Evolutionary conservation across 805 yeast genomes (phyloP), one percentile per base, ranked within the genome.

Genomic region (Lachancea sp.): DNA sequence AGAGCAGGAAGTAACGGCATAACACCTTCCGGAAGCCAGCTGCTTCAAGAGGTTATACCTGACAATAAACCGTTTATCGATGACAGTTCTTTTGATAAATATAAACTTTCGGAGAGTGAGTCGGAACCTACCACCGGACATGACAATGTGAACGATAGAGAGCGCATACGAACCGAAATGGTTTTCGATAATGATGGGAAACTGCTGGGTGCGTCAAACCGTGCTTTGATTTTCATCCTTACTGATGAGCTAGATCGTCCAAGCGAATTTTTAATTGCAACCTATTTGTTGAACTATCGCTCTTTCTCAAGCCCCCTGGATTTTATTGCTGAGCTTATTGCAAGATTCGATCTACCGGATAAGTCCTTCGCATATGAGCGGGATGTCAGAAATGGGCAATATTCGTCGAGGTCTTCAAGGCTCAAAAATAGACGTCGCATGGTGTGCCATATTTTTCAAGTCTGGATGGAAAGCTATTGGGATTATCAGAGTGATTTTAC

Each of bases 391-490:
- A 65, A 61, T 38, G 70, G 68, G 2, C 65, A 59, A 34, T 70
- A 61, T 46, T 66, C 76, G 2, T 65, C 74, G 17, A 48, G 65
- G 51, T 69, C 73, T 47, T 68, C 74, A 16, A 67, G 73, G 51
- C 51, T 78, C 33, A 79, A 75, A 55, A 80, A 73, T 50, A 73
- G 93, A 60, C 69, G 91, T 57, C 77, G 79, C 49, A 65, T 83
- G 38, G 79, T 88, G 33, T 78, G 82, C 52, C 78, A 76, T 51
- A 72, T 83, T 61, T 77, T 89, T 58, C 85, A 80, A 60, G 69
- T 78, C 30, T 91, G 99, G 99, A 67, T 91, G 62, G 95, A 88
- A 62, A 82, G 93, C 42, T 89, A 84, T 60, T 91, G 96, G 96
- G 78, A 81, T 50, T 77, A 75, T 39, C 71, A 73, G 36, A 58